Evolutionary conservation across 345 rosid species (phyloP).

Genomic region (Eucalyptus marginata): DNA sequence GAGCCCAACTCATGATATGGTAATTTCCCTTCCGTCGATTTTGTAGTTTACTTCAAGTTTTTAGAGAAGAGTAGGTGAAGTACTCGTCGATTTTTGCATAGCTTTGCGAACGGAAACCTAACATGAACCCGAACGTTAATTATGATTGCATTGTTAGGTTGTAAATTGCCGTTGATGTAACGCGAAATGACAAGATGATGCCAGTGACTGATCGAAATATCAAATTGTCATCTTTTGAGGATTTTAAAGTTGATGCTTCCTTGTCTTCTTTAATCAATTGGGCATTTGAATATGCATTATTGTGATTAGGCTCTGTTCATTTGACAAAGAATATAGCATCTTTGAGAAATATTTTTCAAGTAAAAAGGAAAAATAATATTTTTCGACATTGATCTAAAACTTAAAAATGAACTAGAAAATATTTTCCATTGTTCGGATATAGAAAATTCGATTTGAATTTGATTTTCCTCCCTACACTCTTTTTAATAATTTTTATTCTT

Average conservation of each 20-base stretch:
- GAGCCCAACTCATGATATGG: background rate
- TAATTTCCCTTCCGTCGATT: background rate
- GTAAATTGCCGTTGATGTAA: background rate
- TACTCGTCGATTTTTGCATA: background rate
- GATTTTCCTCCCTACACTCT: too few relatives aligned
- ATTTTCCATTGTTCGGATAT: fast-evolving
- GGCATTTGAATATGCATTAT: background rate
- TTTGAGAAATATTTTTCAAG: too few relatives aligned
- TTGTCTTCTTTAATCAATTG: background rate
- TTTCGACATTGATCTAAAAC: too few relatives aligned
- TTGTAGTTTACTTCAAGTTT: background rate
- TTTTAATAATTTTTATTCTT: too few relatives aligned
- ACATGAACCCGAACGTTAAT: background rate
- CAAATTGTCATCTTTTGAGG: background rate
- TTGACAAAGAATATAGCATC: too few relatives aligned
- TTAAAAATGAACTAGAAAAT: too few relatives aligned
- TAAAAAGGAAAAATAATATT: too few relatives aligned
- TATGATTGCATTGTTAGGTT: background rate
- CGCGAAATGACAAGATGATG: background rate
- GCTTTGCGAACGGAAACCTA: background rate
- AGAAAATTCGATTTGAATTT: too few relatives aligned
- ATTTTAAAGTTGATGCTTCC: background rate
- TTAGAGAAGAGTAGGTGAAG: background rate
- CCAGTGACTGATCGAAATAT: background rate
- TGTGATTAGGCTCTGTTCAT: background rate